phyloP scores from a whole-genome alignment of 1,284 basidiomycete species.

The Malassezia slooffiae region DNA sequence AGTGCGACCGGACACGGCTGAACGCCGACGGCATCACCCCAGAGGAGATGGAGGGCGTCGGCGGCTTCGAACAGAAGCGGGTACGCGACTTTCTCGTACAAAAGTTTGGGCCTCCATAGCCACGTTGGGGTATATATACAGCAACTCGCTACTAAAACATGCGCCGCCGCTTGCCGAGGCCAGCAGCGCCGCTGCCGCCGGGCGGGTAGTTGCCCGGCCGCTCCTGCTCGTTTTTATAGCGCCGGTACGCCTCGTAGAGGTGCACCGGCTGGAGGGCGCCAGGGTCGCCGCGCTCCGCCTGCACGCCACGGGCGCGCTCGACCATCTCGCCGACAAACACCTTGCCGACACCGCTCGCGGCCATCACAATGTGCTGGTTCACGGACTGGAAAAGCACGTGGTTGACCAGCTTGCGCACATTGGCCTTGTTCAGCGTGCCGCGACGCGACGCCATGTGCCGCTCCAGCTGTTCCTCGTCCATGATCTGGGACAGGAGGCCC shows the following conservation, averaged over 20 bases:
- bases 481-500: constrained; percentile 69
- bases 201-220: constrained; percentile 38
- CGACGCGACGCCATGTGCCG: constrained; percentile 76
- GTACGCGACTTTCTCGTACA: constrained; percentile 7
- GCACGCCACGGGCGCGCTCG: constrained; percentile 69
- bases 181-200: constrained; percentile 26
- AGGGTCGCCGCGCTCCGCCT: constrained; percentile 59
- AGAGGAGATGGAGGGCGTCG: constrained; percentile 24
- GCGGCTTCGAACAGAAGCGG: constrained; percentile 20
- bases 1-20: constrained; percentile 17
- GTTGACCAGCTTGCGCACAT: constrained; percentile 72
- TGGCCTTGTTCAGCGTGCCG: constrained; percentile 69
- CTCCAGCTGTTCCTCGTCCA: constrained; percentile 70
- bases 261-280: constrained; percentile 75
- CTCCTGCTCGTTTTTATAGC: constrained; percentile 67
- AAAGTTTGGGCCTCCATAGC: constrained; percentile 10
- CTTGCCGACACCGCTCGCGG: constrained; percentile 76
- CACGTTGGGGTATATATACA: background rate
- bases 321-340: constrained; percentile 86
- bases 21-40: constrained; percentile 22
- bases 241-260: constrained; percentile 70
- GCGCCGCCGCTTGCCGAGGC: constrained; percentile 29
- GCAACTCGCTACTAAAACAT: constrained; percentile 22
- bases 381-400: constrained; percentile 65
- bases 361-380: constrained; percentile 71